A percentile compares a stretch with the other conserved stretches of the same genome.
phyloP scores from a whole-genome alignment of 805 yeast genomes.

The Wickerhamomyces ciferrii region DNA sequence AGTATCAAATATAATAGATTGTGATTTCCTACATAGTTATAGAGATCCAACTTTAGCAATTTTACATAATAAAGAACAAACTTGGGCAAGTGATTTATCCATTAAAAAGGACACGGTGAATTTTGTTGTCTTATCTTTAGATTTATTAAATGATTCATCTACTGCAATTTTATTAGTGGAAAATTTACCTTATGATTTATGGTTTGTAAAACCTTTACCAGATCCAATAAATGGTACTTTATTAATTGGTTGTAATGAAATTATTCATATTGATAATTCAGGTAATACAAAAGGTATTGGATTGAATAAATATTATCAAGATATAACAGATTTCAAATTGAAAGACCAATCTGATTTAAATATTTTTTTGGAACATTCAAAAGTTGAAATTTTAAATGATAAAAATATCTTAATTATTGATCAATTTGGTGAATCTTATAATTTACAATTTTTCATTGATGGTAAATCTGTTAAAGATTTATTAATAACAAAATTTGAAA shows the following conservation, averaged over 20 bases:
- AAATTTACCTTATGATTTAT: constrained; percentile 71
- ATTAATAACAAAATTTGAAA: constrained; percentile 4
- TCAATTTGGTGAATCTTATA: constrained; percentile 22
- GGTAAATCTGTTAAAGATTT: constrained; percentile 30
- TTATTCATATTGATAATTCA: constrained; percentile 74
- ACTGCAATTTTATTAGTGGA: constrained; percentile 64
- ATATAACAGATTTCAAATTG: constrained; percentile 33
- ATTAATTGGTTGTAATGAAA: constrained; percentile 67
- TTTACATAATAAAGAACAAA: constrained; percentile 47
- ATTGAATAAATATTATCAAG: constrained; percentile 48
- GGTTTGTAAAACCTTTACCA: constrained; percentile 55
- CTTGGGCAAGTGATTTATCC: constrained; percentile 78
- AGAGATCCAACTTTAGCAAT: constrained; percentile 80
- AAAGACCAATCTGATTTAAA: constrained; percentile 45
- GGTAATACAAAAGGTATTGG: constrained; percentile 63
- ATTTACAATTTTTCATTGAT: constrained; percentile 27
- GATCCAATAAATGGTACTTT: constrained; percentile 68
- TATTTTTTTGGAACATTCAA: constrained; percentile 51
- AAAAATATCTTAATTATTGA: constrained; percentile 32
- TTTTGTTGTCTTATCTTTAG: constrained; percentile 63
- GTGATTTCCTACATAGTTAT: constrained; percentile 67
- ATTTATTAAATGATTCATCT: constrained; percentile 42
- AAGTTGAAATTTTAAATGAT: constrained; percentile 27
- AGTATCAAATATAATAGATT: constrained; percentile 60
- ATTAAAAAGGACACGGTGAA: constrained; percentile 56